Percentiles rank a stretch among this genome's conserved stretches.
Conservation (phyloP, 805 yeast genomes). For the Suhomyces emberorum region DNA sequence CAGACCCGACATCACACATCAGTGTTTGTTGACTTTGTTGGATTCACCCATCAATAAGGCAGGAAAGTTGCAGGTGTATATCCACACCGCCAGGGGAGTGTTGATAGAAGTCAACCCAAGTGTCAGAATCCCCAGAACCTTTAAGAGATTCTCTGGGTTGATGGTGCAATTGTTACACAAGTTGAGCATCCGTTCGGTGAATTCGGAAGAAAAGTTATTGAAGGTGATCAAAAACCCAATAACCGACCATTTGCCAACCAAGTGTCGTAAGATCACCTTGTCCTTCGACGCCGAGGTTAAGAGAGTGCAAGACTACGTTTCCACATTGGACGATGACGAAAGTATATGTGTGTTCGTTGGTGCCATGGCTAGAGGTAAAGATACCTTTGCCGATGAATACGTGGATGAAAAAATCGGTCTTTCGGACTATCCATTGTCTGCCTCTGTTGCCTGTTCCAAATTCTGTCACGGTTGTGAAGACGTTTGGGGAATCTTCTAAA, state of each 20-base stretch:
- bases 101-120: slow-evolving; percentile 93
- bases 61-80: slow-evolving; percentile 93
- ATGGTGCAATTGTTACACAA: slow-evolving; percentile 96
- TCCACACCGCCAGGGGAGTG: slow-evolving; percentile 93
- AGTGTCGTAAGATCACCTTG: slow-evolving; percentile 89
- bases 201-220: slow-evolving; percentile 89
- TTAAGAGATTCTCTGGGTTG: slow-evolving; percentile 93
- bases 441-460: slow-evolving; percentile 96
- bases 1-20: slow-evolving; percentile 98
- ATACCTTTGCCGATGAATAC: slow-evolving; percentile 93
- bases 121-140: slow-evolving; percentile 96
- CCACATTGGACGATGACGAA: slow-evolving; percentile 78
- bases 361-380: slow-evolving; percentile 98
- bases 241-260: slow-evolving; percentile 93
- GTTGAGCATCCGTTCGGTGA: slow-evolving; percentile 88
- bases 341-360: slow-evolving; percentile 98
- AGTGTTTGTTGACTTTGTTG: slow-evolving; percentile 86
- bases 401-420: slow-evolving; percentile 96
- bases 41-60: slow-evolving; percentile 99
- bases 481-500: slow-evolving; percentile 80
- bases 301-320: slow-evolving; percentile 84
- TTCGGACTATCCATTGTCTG: slow-evolving; percentile 92
- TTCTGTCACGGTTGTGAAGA: slow-evolving; percentile 99
- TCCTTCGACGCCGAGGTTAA: slow-evolving; percentile 88
- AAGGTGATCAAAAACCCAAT: slow-evolving; percentile 96